Conservation (phyloP, 1,284 basidiomycete genomes). For the Pulveroboletus sp. region DNA sequence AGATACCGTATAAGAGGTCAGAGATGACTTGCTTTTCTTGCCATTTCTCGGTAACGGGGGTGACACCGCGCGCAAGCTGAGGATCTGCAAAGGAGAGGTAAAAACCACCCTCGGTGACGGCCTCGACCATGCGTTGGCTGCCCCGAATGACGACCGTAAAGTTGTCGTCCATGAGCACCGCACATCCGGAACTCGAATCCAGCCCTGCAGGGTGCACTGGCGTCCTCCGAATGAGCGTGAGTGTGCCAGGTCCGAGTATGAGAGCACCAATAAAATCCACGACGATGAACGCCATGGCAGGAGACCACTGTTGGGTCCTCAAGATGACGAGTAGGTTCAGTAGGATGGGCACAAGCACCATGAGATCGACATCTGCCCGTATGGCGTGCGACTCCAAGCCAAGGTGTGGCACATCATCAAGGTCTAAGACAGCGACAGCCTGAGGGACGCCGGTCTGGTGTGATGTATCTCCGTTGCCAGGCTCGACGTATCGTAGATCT, state of each 20-base stretch:
- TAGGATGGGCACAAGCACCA: conserved; percentile 16
- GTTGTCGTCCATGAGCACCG: conserved; percentile 20
- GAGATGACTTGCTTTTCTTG: conserved; percentile 12
- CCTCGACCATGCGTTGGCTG: conserved; percentile 14
- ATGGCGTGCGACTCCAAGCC: no score
- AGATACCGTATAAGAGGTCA: conserved; percentile 9
- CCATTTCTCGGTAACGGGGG: conserved; percentile 1
- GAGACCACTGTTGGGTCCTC: conserved; percentile 6
- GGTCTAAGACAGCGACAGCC: conserved; percentile 14
- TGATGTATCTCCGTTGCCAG: not conserved
- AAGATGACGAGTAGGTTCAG: conserved; percentile 10
- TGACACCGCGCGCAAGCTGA: not conserved
- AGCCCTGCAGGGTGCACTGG: conserved; percentile 4
- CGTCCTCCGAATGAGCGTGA: conserved; percentile 15
- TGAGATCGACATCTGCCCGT: conserved; percentile 11
- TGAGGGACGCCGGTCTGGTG: not conserved
- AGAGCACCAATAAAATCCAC: conserved; percentile 9
- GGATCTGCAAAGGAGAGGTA: conserved; percentile 14
- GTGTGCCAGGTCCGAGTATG: conserved; percentile 13
- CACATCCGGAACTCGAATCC: conserved; percentile 11
- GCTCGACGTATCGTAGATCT: conserved; percentile 1
- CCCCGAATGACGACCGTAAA: conserved; percentile 15
- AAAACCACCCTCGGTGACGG: conserved; percentile 19
- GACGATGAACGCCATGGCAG: conserved; percentile 1
- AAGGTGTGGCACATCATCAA: not conserved